Evolutionary conservation across 768 basidiomycete genomes (phyloP).

Genomic region (Inosperma sp.): DNA sequence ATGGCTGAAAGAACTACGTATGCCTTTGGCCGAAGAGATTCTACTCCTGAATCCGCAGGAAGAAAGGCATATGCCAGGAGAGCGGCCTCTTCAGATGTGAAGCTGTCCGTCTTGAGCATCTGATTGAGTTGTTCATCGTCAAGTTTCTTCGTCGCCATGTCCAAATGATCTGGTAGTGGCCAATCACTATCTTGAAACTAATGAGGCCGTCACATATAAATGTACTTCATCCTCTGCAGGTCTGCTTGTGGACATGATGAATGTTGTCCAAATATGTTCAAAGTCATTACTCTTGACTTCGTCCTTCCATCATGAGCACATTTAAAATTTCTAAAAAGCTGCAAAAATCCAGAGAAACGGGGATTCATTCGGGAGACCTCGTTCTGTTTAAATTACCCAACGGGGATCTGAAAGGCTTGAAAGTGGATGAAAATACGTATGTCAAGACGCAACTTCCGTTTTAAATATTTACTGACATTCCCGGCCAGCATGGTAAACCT

Average conservation of each 20-base stretch:
- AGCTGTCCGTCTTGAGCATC: constrained; percentile 32
- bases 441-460: constrained; percentile 23
- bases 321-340: constrained; percentile 23
- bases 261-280: background rate
- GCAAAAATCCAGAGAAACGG: constrained; percentile 20
- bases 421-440: constrained; percentile 69
- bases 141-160: background rate
- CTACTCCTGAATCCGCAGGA: constrained; percentile 37
- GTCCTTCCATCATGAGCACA: constrained; percentile 22
- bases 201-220: background rate
- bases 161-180: background rate
- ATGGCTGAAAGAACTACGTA: constrained; percentile 65
- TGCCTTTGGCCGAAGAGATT: constrained; percentile 54
- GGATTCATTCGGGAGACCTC: constrained; percentile 66
- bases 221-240: background rate
- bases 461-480: background rate
- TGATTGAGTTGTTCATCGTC: constrained; percentile 25
- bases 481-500: constrained; percentile 58
- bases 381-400: constrained; percentile 78
- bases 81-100: constrained; percentile 53
- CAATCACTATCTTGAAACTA: background rate
- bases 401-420: constrained; percentile 70
- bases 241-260: background rate
- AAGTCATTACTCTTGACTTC: background rate
- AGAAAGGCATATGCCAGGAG: constrained; percentile 49